A percentile compares a stretch with the other conserved stretches of the same genome.
Conservation (phyloP, 805 yeast species). For the Wickerhamomyces subpelliculosus region DNA sequence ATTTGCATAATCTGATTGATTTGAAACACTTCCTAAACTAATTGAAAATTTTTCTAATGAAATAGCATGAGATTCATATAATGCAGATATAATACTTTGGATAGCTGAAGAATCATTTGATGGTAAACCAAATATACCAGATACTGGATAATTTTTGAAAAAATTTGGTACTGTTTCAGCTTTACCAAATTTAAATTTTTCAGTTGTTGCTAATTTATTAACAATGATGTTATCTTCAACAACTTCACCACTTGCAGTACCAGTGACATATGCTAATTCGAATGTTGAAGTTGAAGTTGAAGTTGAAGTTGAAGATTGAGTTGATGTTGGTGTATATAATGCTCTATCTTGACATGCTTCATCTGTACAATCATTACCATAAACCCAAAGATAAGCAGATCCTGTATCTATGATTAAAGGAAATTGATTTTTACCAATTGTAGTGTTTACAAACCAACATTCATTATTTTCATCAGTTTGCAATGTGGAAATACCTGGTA, state of each 20-base stretch:
- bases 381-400: conserved; percentile 58
- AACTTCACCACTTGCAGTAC: conserved; percentile 44
- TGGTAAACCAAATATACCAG: conserved; percentile 58
- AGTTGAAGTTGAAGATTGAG: conserved; percentile 19
- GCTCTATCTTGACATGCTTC: conserved; percentile 32
- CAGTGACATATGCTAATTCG: conserved; percentile 45
- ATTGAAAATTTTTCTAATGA: conserved; percentile 35
- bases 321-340: conserved; percentile 22
- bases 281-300: conserved; percentile 28
- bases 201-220: conserved; percentile 25
- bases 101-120: conserved; percentile 30
- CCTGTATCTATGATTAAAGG: conserved; percentile 60
- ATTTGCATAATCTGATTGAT: conserved; percentile 15
- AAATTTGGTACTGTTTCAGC: conserved; percentile 47
- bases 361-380: conserved; percentile 42
- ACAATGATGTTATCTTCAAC: conserved; percentile 29
- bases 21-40: conserved; percentile 29
- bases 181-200: conserved; percentile 44
- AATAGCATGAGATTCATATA: conserved; percentile 29
- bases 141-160: conserved; percentile 44
- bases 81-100: conserved; percentile 34
- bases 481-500: conserved; percentile 22
- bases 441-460: conserved; percentile 34
- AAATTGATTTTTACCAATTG: conserved; percentile 33
- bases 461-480: conserved; percentile 22